Base-by-base conservation (phyloP, 2,329 filamentous ascomycete genomes). In the Colletotrichum simmondsii region DNA sequence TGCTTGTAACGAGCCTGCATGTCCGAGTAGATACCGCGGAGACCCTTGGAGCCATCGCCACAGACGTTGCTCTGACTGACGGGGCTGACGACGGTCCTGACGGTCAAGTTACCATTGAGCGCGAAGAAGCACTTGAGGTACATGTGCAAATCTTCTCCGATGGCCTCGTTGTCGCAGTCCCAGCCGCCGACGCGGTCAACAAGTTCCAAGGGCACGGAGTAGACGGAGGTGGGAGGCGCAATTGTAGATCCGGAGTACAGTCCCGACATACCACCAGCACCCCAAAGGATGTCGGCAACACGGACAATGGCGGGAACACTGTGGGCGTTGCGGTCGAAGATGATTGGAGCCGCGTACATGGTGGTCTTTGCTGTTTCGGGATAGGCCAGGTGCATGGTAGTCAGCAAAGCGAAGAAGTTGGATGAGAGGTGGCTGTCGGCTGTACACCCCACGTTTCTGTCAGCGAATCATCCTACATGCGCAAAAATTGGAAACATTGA, bases 111-210 rank as follows among this genome's bases (percentile, higher is more conserved):
- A 3, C 92, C 92, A 74, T 92, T 92, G 22, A 93, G 87, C 1
- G 92, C 91, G 75, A 94, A 94, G 83, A 94, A 94, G 80, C 92
- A 94, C 85, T 94, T 94, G 74, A 94, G 86, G 78, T 93, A 93
- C 92, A 94, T 94, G 83, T 94, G 92, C 78, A 94, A 82, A 78
- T 94, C 92, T 81, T 94, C 92, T 56, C 92, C 92, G 76, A 94
- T 94, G 24, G 92, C 92, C 73, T 93, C 92, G 1, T 89, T 87
- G 64, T 90, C 91, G 66, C 89, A 89, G 78, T 94, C 92, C 92
- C 92, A 94, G 30, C 92, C 92, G 11, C 91, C 91, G 35, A 93
- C 92, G 32, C 89, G 87, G 76, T 93, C 92, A 53, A 92, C 88
- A 19, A 94, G 83, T 58, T 89, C 87, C 53, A 94, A 87, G 1